These are phyloP conservation scores for Fusarium sp. DNA, from an alignment of 2,329 filamentous ascomycete species.

Conservation along the genomic window DNA sequence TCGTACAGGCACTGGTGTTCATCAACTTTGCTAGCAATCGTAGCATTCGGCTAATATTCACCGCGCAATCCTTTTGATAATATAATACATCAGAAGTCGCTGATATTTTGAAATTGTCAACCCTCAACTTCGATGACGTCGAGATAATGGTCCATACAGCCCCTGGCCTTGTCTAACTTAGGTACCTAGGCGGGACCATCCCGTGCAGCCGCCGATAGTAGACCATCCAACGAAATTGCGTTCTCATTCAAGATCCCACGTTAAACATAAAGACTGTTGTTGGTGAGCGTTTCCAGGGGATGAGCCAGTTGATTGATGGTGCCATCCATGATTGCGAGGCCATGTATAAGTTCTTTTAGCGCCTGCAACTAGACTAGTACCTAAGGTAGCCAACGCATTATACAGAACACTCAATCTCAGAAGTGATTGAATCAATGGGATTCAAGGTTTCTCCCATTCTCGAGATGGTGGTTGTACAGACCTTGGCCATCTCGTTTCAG, in stretches of 20 bases:
- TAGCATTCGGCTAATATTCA: background rate
- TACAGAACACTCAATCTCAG: background rate
- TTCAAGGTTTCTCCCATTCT: slow-evolving; percentile 18
- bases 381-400: background rate
- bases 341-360: slow-evolving; percentile 5
- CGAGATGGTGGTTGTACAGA: slow-evolving; percentile 1
- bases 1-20: background rate
- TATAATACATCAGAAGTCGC: background rate
- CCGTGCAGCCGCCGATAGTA: slow-evolving; percentile 17
- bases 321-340: slow-evolving; percentile 4
- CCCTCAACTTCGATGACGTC: slow-evolving; percentile 14
- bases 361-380: background rate
- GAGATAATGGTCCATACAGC: slow-evolving; percentile 9
- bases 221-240: slow-evolving; percentile 25
- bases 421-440: background rate
- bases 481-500: slow-evolving; percentile 24
- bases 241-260: slow-evolving; percentile 10
- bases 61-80: background rate
- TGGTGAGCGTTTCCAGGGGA: background rate
- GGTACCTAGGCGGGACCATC: slow-evolving; percentile 14
- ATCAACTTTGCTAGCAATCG: background rate
- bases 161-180: slow-evolving; percentile 2
- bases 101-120: slow-evolving; percentile 3
- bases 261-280: slow-evolving; percentile 10
- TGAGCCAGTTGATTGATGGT: slow-evolving; percentile 5